Percentiles rank a stretch among this genome's conserved stretches.
Evolutionary conservation across 495 filamentous ascomycete species (phyloP).

Genomic region (Lepidopterella palustris): DNA sequence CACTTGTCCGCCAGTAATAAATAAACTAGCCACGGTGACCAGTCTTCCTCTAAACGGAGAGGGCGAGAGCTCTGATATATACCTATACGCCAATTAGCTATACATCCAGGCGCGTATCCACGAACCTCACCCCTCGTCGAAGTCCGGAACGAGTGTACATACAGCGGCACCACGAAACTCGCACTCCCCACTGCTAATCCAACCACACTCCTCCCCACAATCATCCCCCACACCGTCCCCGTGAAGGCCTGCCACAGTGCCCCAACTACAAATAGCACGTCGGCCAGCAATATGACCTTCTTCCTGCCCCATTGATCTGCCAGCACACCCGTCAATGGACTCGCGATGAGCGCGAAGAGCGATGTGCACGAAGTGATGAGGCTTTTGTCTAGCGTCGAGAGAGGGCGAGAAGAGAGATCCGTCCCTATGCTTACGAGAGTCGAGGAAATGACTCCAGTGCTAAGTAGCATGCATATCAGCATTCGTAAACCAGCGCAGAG

Average conservation of each 20-base stretch:
- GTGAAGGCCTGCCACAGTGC: conserved; percentile 64
- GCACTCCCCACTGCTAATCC: conserved; percentile 78
- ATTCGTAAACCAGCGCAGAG: not conserved
- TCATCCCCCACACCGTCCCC: conserved; percentile 61
- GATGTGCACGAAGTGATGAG: conserved; percentile 78
- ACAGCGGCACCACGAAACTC: conserved; percentile 75
- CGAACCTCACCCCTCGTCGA: not conserved
- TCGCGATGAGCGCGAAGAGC: conserved; percentile 68
- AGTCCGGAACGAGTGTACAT: conserved; percentile 22
- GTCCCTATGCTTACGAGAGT: conserved; percentile 73
- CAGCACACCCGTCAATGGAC: conserved; percentile 67
- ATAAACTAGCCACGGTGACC: conserved; percentile 70
- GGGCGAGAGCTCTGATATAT: conserved; percentile 76
- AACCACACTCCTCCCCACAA: conserved; percentile 70
- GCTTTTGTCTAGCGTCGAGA: conserved; percentile 73
- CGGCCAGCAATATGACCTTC: conserved; percentile 70
- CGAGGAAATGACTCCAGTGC: conserved; percentile 86
- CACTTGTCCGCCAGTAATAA: conserved; percentile 80
- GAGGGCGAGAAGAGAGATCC: conserved; percentile 59
- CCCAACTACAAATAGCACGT: conserved; percentile 68
- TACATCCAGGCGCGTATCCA: no score
- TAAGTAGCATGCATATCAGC: conserved; percentile 29
- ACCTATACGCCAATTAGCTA: not conserved
- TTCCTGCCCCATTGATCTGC: conserved; percentile 72
- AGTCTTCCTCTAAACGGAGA: conserved; percentile 65